These are phyloP conservation scores for Arachnopeziza araneosa DNA, from an alignment of 2,329 filamentous ascomycete species.

Conservation along the genomic window DNA sequence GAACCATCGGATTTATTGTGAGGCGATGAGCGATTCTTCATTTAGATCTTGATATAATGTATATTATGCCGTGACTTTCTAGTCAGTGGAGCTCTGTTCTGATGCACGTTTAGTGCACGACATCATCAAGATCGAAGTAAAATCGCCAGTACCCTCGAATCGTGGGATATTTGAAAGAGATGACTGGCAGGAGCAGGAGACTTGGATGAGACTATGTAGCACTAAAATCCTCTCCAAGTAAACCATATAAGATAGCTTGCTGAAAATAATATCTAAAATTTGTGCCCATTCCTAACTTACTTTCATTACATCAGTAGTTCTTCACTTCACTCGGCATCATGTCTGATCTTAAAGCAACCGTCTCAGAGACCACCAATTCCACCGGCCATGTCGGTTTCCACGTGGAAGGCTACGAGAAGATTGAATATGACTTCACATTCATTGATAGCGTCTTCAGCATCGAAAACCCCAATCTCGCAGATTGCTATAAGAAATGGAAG, in stretches of 20 bases:
- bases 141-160: background rate
- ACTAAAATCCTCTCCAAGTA: background rate
- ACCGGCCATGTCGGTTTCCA: constrained; percentile 49
- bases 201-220: no score
- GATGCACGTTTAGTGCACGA: background rate
- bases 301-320: background rate
- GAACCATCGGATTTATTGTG: background rate
- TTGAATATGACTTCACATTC: constrained; percentile 70
- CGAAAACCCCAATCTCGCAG: constrained; percentile 54
- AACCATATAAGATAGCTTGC: background rate
- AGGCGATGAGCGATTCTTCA: background rate
- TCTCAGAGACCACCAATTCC: constrained; percentile 50
- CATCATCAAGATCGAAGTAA: background rate
- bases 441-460: constrained; percentile 62
- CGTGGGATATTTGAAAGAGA: background rate
- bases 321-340: constrained; percentile 37
- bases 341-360: constrained; percentile 65
- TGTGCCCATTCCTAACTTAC: background rate
- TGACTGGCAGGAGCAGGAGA: background rate
- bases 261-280: background rate
- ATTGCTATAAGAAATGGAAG: constrained; percentile 60
- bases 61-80: background rate
- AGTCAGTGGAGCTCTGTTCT: no score
- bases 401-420: constrained; percentile 70
- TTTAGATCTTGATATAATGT: background rate